Evolutionary conservation across 2,329 filamentous ascomycete species (phyloP), one percentile per base, ranked within the genome.

Genomic region (Claviceps maximensis): DNA sequence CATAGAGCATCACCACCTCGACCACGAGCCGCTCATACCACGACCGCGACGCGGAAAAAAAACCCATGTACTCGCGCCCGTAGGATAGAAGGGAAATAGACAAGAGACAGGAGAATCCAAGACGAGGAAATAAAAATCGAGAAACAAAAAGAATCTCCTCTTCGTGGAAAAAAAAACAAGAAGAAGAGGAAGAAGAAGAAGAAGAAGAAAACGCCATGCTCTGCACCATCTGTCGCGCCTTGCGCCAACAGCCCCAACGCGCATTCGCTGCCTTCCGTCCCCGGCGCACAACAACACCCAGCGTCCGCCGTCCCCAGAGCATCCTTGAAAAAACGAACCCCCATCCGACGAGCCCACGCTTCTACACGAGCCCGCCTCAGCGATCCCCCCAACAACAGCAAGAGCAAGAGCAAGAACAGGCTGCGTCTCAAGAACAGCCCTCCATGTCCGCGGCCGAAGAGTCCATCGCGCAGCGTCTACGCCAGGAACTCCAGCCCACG

Each of bases 401-500:
- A 8, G 25, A n/a, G 9, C 33, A 36, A 4, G 10, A 25, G 10
- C 47, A 21, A 31, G 10, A n/a, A n/a, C n/a, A n/a, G n/a, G n/a
- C n/a, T n/a, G n/a, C n/a, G n/a, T 13, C 21, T 19, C 29, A 9
- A 15, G 8, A 52, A 50, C 15, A 42, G n/a, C 55, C 23, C 19
- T 59, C 65, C 59, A 67, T 70, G 67, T 61, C 63, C n/a, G 71
- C 72, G 2, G 76, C 77, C 63, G 82, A 86, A 63, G 70, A 72
- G 31, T 70, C 73, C 55, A 78, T 86, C 60, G 84, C 79, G 70
- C 73, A 77, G 54, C 69, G 73, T 49, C 69, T 82, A 51, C 58
- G 66, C 19, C 67, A 68, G 7, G 75, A 75, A 61, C 77, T 81
- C 53, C 57, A 65, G 1, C 77, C 78, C 0, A 73, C 73, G 0